Conservation (phyloP, 164 flowering plant species). For the Stephania cephalantha region DNA sequence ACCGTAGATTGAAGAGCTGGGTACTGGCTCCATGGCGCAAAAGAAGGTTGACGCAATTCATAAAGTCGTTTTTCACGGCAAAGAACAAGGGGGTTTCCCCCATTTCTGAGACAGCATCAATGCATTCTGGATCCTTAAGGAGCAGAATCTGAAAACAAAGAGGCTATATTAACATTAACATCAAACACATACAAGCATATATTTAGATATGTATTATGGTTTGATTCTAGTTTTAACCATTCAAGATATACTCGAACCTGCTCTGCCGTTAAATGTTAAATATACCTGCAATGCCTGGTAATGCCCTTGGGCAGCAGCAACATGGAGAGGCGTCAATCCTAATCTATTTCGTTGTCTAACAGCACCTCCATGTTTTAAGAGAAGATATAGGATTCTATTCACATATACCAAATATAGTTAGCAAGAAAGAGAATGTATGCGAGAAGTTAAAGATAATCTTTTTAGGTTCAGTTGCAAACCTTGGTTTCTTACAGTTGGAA, state of each 20-base stretch:
- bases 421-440: constrained; percentile 10
- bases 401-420: not conserved
- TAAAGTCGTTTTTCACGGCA: constrained; percentile 47
- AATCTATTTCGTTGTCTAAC: constrained; percentile 37
- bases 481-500: constrained; percentile 21
- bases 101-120: constrained; percentile 35
- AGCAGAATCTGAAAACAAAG: constrained; percentile 31
- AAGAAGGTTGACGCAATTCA: constrained; percentile 46
- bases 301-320: constrained; percentile 47
- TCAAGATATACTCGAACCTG: no score
- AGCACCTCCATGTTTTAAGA: constrained; percentile 45
- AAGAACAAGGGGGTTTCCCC: constrained; percentile 58
- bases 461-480: constrained; percentile 16
- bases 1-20: constrained; percentile 56
- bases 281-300: constrained; percentile 38
- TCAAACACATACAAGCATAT: not conserved
- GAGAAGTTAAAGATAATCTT: not conserved
- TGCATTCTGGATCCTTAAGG: constrained; percentile 29
- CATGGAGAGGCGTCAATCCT: constrained; percentile 46
- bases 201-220: not conserved
- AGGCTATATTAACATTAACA: no score
- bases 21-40: constrained; percentile 44
- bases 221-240: no score
- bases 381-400: constrained; percentile 30
- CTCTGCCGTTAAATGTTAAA: not conserved